Evolutionary conservation across 805 yeast genomes (phyloP).

Genomic region (Saturnispora hagleri): DNA sequence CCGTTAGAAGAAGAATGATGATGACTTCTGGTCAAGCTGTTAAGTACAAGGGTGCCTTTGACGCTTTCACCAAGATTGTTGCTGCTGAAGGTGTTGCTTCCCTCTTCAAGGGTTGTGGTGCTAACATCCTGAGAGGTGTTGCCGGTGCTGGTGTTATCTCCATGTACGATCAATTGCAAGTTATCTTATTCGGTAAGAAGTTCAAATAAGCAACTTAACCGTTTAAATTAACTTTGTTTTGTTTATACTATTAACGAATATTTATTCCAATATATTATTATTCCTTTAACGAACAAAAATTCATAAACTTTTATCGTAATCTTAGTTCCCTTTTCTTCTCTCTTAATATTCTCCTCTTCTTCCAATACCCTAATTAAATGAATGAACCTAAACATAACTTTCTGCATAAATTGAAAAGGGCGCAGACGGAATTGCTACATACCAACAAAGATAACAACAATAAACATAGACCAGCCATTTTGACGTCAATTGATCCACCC

Average conservation of each 20-base stretch:
- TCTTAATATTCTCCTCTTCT: too few relatives aligned
- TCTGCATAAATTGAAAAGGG: not conserved
- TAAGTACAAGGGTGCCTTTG: constrained; percentile 91
- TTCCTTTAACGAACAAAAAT: not conserved
- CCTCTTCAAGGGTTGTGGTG: constrained; percentile 98
- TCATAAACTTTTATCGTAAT: not conserved
- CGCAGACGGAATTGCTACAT: not conserved
- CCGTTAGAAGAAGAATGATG: constrained; percentile 99
- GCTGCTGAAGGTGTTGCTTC: constrained; percentile 93
- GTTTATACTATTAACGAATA: constrained; percentile 10
- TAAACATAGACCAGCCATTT: not conserved
- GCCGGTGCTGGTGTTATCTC: constrained; percentile 99
- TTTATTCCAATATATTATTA: constrained; percentile 4
- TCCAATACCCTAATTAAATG: not conserved
- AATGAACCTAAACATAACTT: not conserved
- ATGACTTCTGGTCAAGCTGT: constrained; percentile 99
- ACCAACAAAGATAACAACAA: not conserved
- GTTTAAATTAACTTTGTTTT: constrained; percentile 2
- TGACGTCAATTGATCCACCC: not conserved
- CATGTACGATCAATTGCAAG: constrained; percentile 93
- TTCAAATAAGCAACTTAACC: constrained; percentile 46
- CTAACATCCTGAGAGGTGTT: constrained; percentile 99
- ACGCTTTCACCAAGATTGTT: constrained; percentile 83
- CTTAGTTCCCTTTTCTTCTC: too few relatives aligned
- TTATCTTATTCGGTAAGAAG: constrained; percentile 93